These are phyloP conservation scores for Pseudogymnoascus pannorum DNA, from an alignment of 2,329 filamentous ascomycete genomes.

Conservation along the genomic window DNA sequence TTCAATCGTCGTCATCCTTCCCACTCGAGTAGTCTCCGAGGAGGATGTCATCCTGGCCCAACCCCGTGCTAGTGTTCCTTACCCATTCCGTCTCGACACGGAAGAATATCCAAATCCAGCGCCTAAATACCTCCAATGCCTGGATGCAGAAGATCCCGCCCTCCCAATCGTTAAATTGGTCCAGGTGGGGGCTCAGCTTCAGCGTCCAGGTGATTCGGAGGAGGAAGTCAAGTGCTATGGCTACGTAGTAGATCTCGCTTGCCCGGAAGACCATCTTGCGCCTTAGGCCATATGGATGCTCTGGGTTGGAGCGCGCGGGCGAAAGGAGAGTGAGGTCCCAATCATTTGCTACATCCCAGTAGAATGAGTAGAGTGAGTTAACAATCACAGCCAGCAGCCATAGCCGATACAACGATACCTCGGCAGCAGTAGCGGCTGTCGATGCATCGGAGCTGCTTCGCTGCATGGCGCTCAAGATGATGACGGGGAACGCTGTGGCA, in stretches of 20 bases:
- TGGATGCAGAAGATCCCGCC: conserved; percentile 83
- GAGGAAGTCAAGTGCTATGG: conserved; percentile 69
- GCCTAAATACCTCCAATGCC: conserved; percentile 74
- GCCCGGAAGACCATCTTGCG: conserved; percentile 65
- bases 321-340: conserved; percentile 89
- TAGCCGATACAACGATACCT: conserved; percentile 41
- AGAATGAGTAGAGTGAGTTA: conserved; percentile 94
- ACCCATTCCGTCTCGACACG: conserved; percentile 91
- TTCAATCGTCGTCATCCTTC: conserved; percentile 49
- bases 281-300: conserved; percentile 72
- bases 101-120: conserved; percentile 98
- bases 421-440: conserved; percentile 31
- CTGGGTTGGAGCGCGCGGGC: conserved; percentile 44
- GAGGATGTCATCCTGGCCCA: conserved; percentile 63
- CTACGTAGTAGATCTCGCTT: conserved; percentile 71
- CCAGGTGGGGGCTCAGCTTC: conserved; percentile 75
- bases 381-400: conserved; percentile 69
- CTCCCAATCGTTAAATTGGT: conserved; percentile 81
- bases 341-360: conserved; percentile 94
- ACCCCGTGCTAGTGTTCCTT: conserved; percentile 41
- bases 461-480: conserved; percentile 70
- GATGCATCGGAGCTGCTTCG: conserved; percentile 45
- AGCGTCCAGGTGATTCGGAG: conserved; percentile 87
- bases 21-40: conserved; percentile 65
- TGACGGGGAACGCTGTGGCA: conserved; percentile 85